Evolutionary conservation across 768 basidiomycete species (phyloP).

Genomic region (Podaxis sp.): DNA sequence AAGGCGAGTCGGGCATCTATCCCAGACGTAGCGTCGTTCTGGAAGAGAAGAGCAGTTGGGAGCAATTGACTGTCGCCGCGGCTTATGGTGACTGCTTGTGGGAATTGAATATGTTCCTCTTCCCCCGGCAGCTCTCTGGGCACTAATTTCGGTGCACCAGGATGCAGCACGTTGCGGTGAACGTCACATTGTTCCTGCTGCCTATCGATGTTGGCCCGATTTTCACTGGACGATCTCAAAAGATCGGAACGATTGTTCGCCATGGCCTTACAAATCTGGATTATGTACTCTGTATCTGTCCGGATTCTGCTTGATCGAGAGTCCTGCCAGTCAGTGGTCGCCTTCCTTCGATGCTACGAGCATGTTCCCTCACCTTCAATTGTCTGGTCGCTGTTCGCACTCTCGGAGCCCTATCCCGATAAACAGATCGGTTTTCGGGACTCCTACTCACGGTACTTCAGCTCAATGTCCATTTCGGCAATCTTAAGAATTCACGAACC

Average conservation of each 20-base stretch:
- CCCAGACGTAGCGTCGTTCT: neutral
- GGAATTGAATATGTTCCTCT: neutral
- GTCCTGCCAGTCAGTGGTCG: no score
- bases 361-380: no score
- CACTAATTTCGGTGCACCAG: neutral
- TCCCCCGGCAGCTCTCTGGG: neutral
- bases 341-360: no score
- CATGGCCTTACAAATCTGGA: neutral
- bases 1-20: slow-evolving; percentile 1
- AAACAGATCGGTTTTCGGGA: no score
- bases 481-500: no score
- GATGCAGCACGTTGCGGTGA: neutral
- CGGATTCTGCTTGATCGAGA: neutral
- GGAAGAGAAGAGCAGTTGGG: neutral
- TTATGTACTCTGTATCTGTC: neutral
- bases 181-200: neutral
- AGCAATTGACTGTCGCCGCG: neutral
- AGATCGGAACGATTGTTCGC: neutral
- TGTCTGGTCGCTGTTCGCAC: no score
- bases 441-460: no score
- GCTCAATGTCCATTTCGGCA: no score
- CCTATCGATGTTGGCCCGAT: neutral
- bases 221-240: neutral
- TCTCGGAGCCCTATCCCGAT: no score
- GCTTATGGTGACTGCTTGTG: neutral